Evolutionary conservation across 225 moss, liverwort and hornwort species (phyloP), one percentile per base, ranked within the genome.

Genomic region (Ulota crispa): DNA sequence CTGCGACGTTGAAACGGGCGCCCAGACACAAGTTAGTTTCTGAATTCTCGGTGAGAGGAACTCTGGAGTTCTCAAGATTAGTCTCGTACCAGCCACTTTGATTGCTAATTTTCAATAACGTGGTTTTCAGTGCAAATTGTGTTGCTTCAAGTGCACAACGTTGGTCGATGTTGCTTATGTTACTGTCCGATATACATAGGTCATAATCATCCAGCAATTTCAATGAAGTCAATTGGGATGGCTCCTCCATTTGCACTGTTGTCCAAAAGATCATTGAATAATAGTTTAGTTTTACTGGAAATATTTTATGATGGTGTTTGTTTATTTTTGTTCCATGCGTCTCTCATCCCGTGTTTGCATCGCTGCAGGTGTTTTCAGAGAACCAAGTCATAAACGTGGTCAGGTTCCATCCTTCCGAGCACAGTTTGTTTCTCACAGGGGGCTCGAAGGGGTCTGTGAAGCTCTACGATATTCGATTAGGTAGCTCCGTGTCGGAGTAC

Each of bases 361-460:
- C 45, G 79, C 76, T 75, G 75, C 88, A 92, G 86, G 76, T 93
- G 2, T 93, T 93, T 88, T 52, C 77, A 41, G 93, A 98, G 82
- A 89, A 92, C 60, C 90, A 98, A 43, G 82, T 88, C 73, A 73
- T 98, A 31, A 98, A 94, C 60, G 93, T 90, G 65, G 91, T 88
- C 71, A 93, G 83, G 86, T 93, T 94, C 84, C 97, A 98, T 82
- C 97, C 95, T 8, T 78, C 83, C 11, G 91, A 95, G 70, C 72
- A 79, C 18, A 77, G 78, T 20, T 72, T 92, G 12, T 98, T 98
- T 78, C 86, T 98, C 50, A 78, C 93, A 20, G 97, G 97, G 63
- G 95, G 97, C 56, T 90, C 94, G 6, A 94, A 91, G 34, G 97
- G 97, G 67, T 85, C 83, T 31, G 73, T 98, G 37, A 95, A 90